A percentile compares a stretch with the other conserved stretches of the same genome.
Conservation (phyloP, 2,329 filamentous ascomycete genomes). For the Venturia oleaginea region DNA sequence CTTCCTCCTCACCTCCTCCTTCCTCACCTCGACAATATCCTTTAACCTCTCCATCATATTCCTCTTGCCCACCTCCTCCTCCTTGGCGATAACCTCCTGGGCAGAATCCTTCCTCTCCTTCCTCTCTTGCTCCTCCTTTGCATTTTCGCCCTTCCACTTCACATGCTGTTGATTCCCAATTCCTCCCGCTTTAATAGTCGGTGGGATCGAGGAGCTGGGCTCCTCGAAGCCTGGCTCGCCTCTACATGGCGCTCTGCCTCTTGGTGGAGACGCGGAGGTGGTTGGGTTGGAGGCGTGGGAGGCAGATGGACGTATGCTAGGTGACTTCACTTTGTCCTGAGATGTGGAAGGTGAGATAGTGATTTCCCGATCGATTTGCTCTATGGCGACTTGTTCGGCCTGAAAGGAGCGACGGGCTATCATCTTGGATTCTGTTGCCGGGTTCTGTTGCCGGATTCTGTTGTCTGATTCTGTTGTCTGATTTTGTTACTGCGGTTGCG, state of each 20-base stretch:
- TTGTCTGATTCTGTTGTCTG: too few relatives aligned
- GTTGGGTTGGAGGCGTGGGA: neutral
- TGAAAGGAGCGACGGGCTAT: conserved; percentile 1
- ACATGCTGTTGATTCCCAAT: neutral
- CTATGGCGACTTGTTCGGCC: neutral
- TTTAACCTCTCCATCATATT: conserved; percentile 6
- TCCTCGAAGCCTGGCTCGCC: neutral
- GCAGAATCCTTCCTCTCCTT: neutral
- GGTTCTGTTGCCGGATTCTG: too few relatives aligned
- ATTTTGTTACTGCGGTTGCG: too few relatives aligned
- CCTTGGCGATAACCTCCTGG: neutral
- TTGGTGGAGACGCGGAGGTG: neutral
- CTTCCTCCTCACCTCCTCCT: neutral
- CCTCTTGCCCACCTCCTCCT: neutral
- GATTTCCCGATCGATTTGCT: neutral
- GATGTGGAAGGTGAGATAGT: neutral
- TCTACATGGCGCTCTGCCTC: neutral
- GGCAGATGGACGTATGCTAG: neutral
- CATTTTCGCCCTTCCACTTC: neutral
- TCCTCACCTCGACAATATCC: conserved; percentile 2
- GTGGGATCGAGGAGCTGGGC: neutral
- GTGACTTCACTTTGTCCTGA: neutral
- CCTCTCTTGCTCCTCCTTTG: neutral
- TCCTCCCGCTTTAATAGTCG: neutral
- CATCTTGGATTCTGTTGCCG: neutral